phyloP scores from a whole-genome alignment of 129 eudicot species.

The Glebionis coronaria region DNA sequence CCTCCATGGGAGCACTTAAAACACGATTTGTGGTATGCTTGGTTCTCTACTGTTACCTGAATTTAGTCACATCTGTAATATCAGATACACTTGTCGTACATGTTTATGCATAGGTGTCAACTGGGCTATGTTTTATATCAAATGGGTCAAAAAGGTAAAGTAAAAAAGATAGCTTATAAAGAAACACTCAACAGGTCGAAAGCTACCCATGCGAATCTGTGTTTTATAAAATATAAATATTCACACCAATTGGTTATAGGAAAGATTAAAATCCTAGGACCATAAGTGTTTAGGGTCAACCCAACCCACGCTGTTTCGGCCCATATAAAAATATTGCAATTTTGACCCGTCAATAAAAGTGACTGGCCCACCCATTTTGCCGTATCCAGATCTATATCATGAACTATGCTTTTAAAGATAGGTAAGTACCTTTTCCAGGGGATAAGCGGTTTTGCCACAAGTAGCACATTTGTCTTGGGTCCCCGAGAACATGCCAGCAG shows the following conservation, averaged over 20 bases:
- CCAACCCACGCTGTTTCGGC: background rate
- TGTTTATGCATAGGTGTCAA: background rate
- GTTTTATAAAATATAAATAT: background rate
- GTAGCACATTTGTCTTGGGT: slow-evolving; percentile 96
- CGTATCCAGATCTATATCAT: background rate
- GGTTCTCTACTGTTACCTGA: slow-evolving; percentile 94
- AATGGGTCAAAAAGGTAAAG: background rate
- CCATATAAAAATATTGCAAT: background rate
- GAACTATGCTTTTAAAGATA: background rate
- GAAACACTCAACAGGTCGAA: background rate
- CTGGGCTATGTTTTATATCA: background rate
- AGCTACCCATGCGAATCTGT: background rate
- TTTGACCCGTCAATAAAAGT: background rate
- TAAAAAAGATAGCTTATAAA: background rate
- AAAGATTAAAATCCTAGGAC: background rate
- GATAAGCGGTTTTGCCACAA: slow-evolving; percentile 96
- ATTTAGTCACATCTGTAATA: background rate
- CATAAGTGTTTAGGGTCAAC: background rate
- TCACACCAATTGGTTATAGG: background rate
- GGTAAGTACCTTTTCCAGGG: slow-evolving; percentile 79
- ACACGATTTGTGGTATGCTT: slow-evolving; percentile 82
- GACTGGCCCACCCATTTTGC: background rate
- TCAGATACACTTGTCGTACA: background rate
- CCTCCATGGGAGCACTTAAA: slow-evolving; percentile 98
- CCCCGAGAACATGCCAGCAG: slow-evolving; percentile 98